Base-by-base conservation (phyloP, 805 yeast species). In the Cyberlindnera veronae region DNA sequence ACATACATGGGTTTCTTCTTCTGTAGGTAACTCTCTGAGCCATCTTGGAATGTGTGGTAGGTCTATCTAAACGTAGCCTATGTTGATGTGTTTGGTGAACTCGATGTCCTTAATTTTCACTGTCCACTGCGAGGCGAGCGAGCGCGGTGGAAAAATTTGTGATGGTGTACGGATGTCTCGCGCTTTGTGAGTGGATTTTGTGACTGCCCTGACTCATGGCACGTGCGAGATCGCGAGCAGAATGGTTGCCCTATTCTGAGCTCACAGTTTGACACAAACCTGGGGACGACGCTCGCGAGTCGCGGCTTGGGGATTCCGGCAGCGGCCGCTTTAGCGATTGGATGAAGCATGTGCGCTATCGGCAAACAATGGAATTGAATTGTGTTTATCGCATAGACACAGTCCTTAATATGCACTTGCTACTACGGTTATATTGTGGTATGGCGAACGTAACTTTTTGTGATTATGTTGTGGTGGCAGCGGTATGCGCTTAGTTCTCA, bases 11-110 rank as follows among this genome's bases (percentile, higher is more conserved):
- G 75, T 89, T 90, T 83, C 95, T 87, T 82, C 95, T 88, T 84
- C 97, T 88, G 86, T 81, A 90, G 62, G 97, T 89, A 75, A 90
- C 95, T 84, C 99, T 91, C 79, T 89, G 95, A 73, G 96, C 99
- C 99, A 93, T 93, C 77, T 67, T 77, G 45, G 50, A 38, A 33
- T 39, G 39, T n/a, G n/a, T n/a, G n/a, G n/a, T n/a, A n/a, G n/a
- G n/a, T n/a, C n/a, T n/a, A n/a, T 35, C 33, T 26, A 26, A 14
- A 10, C 16, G 17, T 17, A 15, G 15, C 5, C 31, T 26, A 13
- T 29, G 11, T 16, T 21, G 33, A 11, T 19, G 33, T 15, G 33
- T 28, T n/a, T 20, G 33, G 18, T 26, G 32, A 24, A 17, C 38
- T 39, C 32, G 38, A 36, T 39, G 33, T 34, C 29, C 29, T 46